Conservation (phyloP, 305 asterid species). For the Fraxinus sp. region DNA sequence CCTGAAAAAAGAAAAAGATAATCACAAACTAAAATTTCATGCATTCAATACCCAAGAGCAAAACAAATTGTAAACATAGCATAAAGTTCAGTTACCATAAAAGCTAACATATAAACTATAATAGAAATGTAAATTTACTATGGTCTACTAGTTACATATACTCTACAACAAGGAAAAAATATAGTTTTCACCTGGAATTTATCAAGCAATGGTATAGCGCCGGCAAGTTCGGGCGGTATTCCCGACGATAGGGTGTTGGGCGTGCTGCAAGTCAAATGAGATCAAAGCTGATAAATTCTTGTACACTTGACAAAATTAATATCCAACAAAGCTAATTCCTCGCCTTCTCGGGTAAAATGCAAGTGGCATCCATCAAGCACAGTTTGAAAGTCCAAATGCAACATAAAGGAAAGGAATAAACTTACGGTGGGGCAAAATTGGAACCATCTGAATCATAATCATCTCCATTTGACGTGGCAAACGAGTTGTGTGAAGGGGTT, state of each 20-base stretch:
- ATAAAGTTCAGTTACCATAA: constrained; percentile 7
- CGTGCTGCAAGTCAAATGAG: constrained; percentile 54
- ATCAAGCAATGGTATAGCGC: constrained; percentile 85
- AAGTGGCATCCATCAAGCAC: neutral
- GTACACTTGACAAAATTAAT: neutral
- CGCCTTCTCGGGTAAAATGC: neutral
- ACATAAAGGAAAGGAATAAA: constrained; percentile 15
- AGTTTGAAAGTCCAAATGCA: neutral
- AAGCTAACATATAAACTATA: constrained; percentile 6
- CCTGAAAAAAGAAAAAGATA: constrained; percentile 42
- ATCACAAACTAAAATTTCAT: constrained; percentile 8
- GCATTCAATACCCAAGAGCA: constrained; percentile 18
- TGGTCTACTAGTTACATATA: neutral
- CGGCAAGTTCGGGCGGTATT: constrained; percentile 85
- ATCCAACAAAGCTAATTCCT: neutral
- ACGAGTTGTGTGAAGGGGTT: constrained; percentile 62
- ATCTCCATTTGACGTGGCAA: constrained; percentile 66
- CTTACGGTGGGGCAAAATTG: constrained; percentile 82
- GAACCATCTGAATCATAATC: constrained; percentile 96
- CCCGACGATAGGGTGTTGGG: constrained; percentile 72
- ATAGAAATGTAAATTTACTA: constrained; percentile 13
- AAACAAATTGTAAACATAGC: neutral
- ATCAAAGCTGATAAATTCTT: constrained; percentile 15
- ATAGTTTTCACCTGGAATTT: constrained; percentile 70
- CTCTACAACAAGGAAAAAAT: neutral